phyloP scores from a whole-genome alignment of 345 rosid species.

The Ailanthus altissimus region DNA sequence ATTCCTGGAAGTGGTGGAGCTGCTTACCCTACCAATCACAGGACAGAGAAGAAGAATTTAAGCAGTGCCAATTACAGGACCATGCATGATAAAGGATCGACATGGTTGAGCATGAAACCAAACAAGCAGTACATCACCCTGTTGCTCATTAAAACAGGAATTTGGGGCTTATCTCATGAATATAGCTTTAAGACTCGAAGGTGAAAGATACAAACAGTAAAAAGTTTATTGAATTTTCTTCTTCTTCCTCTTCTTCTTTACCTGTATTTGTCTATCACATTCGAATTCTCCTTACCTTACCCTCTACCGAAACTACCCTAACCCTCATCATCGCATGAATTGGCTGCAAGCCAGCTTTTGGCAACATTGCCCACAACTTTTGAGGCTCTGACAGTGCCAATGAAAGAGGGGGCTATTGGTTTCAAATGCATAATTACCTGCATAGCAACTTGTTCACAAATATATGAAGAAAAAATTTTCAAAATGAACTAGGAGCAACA shows the following conservation, averaged over 20 bases:
- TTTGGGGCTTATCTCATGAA: slow-evolving; percentile 13
- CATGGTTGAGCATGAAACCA: neutral
- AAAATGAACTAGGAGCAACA: neutral
- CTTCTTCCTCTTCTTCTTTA: neutral
- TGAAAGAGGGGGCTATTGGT: slow-evolving; percentile 9
- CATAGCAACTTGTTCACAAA: slow-evolving; percentile 31
- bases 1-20: neutral
- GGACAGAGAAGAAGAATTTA: neutral
- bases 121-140: slow-evolving; percentile 5
- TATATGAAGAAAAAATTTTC: neutral
- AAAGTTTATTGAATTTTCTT: slow-evolving; percentile 8
- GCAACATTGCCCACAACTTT: slow-evolving; percentile 31
- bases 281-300: slow-evolving; percentile 36
- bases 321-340: slow-evolving; percentile 32
- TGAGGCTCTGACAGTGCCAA: slow-evolving; percentile 22
- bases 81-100: neutral
- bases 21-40: neutral
- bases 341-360: slow-evolving; percentile 34
- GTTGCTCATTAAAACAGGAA: slow-evolving; percentile 1
- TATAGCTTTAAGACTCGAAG: slow-evolving; percentile 5
- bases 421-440: slow-evolving; percentile 35
- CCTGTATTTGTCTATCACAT: neutral
- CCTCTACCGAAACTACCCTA: slow-evolving; percentile 44
- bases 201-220: neutral
- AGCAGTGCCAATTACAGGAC: neutral